These are phyloP conservation scores for Ilyonectria robusta DNA, from an alignment of 2,329 filamentous ascomycete species.

Conservation along the genomic window DNA sequence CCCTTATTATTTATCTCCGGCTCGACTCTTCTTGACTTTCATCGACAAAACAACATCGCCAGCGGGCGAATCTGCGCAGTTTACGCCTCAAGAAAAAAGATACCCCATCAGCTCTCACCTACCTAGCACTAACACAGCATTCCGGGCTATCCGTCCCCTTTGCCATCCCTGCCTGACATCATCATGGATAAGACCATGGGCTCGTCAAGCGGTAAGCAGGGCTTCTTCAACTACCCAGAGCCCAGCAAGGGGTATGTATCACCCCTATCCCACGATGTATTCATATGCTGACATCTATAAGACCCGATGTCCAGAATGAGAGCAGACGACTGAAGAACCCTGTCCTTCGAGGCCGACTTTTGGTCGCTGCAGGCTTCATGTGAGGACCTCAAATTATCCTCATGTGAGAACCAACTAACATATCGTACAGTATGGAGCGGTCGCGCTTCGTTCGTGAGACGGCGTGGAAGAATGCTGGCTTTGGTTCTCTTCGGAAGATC, in stretches of 20 bases:
- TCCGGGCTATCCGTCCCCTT: not conserved
- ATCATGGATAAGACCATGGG: not conserved
- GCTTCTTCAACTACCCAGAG: conserved; percentile 27
- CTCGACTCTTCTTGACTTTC: not conserved
- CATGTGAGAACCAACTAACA: not conserved
- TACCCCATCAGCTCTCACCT: not conserved
- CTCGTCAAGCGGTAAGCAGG: not conserved
- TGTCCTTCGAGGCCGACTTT: conserved; percentile 16
- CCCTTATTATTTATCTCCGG: not conserved
- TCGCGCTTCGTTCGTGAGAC: conserved; percentile 41
- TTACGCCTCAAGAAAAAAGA: not conserved
- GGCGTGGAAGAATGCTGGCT: conserved; percentile 74
- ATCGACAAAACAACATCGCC: not conserved
- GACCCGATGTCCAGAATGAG: conserved; percentile 17
- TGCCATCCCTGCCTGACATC: not conserved
- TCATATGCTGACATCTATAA: not conserved
- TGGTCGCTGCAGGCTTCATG: conserved; percentile 22
- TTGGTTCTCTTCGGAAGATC: conserved; percentile 69
- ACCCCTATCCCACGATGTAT: not conserved
- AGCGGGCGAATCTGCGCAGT: not conserved
- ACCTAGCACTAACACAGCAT: not conserved
- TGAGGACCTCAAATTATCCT: not conserved
- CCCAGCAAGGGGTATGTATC: conserved; percentile 17
- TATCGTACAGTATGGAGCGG: conserved; percentile 42
- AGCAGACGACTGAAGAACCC: conserved; percentile 23